phyloP scores from a whole-genome alignment of 164 flowering plant species.

The Saururus chinensis region DNA sequence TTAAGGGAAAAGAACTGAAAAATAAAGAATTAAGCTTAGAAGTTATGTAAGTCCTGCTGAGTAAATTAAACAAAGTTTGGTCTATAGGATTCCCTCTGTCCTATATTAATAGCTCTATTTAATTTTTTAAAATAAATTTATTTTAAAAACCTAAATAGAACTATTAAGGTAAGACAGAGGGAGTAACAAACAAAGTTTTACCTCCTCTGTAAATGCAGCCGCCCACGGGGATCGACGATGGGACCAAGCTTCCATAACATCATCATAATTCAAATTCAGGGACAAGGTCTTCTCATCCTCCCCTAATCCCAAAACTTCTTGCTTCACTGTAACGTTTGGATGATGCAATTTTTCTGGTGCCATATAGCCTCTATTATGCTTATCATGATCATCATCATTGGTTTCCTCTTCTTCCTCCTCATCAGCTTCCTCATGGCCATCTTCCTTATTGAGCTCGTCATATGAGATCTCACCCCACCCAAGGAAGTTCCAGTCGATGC shows the following conservation, averaged over 20 bases:
- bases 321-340: constrained; percentile 13
- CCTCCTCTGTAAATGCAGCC: too few species aligned
- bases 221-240: constrained; percentile 47
- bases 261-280: constrained; percentile 48
- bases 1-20: too few species aligned
- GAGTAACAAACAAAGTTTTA: too few species aligned
- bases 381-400: constrained; percentile 2
- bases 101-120: too few species aligned
- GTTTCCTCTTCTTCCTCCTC: background rate
- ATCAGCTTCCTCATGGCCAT: constrained; percentile 4
- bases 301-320: constrained; percentile 23
- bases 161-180: too few species aligned
- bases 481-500: constrained; percentile 27
- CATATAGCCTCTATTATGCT: too few species aligned
- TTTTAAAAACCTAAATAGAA: too few species aligned
- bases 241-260: constrained; percentile 60
- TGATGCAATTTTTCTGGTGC: constrained; percentile 5
- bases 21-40: too few species aligned
- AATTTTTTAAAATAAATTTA: too few species aligned
- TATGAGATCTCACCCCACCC: constrained; percentile 21
- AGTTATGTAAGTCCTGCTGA: too few species aligned
- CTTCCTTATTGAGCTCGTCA: constrained; percentile 3
- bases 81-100: too few species aligned
- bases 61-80: too few species aligned
- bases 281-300: constrained; percentile 21